These are phyloP conservation scores for Conoideocrella luteorostrata DNA, from an alignment of 2,329 filamentous ascomycete species.

Conservation along the genomic window DNA sequence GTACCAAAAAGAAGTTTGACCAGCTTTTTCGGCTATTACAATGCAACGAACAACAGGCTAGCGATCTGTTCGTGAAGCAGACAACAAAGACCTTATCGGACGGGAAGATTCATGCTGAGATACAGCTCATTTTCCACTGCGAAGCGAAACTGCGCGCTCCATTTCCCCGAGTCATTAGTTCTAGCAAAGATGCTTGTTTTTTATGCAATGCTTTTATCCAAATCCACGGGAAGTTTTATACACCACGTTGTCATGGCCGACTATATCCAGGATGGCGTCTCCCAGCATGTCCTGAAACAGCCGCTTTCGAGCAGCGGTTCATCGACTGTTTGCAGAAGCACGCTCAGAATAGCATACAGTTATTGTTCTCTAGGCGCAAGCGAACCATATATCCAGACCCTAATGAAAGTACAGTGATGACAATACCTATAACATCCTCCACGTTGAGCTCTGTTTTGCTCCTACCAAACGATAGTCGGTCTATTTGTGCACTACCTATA, in stretches of 20 bases:
- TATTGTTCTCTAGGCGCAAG: neutral
- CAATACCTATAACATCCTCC: too few species aligned
- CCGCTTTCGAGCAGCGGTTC: neutral
- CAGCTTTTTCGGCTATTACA: neutral
- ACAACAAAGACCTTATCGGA: neutral
- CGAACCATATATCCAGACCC: slow-evolving; percentile 1
- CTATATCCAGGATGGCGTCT: slow-evolving; percentile 26
- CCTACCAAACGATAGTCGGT: too few species aligned
- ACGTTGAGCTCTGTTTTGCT: too few species aligned
- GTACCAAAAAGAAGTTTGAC: neutral
- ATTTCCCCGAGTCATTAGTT: slow-evolving; percentile 36
- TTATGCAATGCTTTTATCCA: slow-evolving; percentile 42
- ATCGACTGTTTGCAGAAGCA: neutral
- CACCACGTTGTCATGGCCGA: slow-evolving; percentile 34
- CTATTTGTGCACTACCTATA: too few species aligned
- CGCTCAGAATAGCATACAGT: neutral
- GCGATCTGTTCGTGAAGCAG: neutral
- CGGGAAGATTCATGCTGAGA: slow-evolving; percentile 6
- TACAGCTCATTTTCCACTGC: slow-evolving; percentile 1
- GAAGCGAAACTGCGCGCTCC: neutral
- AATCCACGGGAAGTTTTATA: slow-evolving; percentile 33
- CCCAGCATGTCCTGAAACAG: neutral
- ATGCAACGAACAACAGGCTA: slow-evolving; percentile 1
- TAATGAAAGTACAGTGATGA: slow-evolving; percentile 4
- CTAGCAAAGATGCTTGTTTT: slow-evolving; percentile 45